Evolutionary conservation across 2,329 filamentous ascomycete genomes (phyloP), one percentile per base, ranked within the genome.

Genomic region (Colletotrichum nymphaeae): DNA sequence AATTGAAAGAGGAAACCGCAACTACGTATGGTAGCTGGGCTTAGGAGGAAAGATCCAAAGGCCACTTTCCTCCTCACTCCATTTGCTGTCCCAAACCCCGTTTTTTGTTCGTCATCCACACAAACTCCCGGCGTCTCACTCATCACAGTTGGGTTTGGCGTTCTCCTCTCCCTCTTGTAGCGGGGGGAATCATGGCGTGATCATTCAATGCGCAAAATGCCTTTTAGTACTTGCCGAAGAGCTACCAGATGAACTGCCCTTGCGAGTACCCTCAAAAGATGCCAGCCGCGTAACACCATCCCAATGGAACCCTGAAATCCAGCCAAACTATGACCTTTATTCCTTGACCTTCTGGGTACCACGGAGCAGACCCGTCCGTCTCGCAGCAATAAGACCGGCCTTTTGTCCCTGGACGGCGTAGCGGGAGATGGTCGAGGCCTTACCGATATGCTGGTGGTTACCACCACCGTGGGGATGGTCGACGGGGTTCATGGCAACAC

Each of bases 321-420:
- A 69, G 62, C 65, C 74, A 63, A 81, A 80, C 79, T 80, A 77
- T 89, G 71, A 73, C 71, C 69, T 76, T 76, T 95, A 96, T 80
- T 99, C 97, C 95, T 99, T 99, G 86, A 92, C 95, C 94, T 99
- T 99, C 91, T 99, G 97, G 86, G 97, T 98, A 97, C 97, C 97
- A 90, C 97, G 96, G 86, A 99, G 92, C 89, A 99, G 93, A 98
- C 97, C 97, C 87, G 97, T 99, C 92, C 97, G 94, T 88, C 97
- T 92, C 88, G 97, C 97, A 88, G 97, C 97, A 90, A 99, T 99
- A 86, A 99, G 96, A 98, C 97, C 97, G 83, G 97, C 97, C 93
- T 99, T 99, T 91, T 99, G 97, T 94, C 97, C 97, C 88, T 95
- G 93, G 86, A 93, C 93, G 83, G 97, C 97, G 90, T 97, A 98